Base-by-base conservation (phyloP, 768 basidiomycete species). In the Trametes cingulata region DNA sequence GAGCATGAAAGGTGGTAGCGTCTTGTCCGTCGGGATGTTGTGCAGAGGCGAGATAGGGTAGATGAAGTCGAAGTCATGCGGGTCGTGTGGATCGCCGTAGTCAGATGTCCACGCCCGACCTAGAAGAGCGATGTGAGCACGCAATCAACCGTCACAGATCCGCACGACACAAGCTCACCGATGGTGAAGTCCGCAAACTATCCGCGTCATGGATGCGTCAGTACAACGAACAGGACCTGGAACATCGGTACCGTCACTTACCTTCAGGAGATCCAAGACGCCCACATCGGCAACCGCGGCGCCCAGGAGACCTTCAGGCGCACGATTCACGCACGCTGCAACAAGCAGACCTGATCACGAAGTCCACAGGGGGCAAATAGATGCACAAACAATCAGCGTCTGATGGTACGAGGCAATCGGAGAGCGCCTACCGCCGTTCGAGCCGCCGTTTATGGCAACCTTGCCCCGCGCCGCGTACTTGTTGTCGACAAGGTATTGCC, bases 41-140 rank as follows among this genome's bases (percentile, higher is more conserved):
- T 94, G 91, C 27, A 94, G 67, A 0, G 92, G 91, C 10, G 91
- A 93, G 59, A 90, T 81, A 1, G 85, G 87, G 69, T 84, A 79
- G 64, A 93, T 90, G 75, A 90, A 93, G 75, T 94, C 92, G 67
- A 94, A 94, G 64, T 91, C 90, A 13, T 85, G 76, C 3, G 91
- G 79, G 58, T 86, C 78, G 66, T 89, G 84, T 2, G 91, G 87
- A 68, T 89, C 75, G 17, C 91, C 91, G 58, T 87, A 93, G 72
- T 93, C 92, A 24, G 85, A 81, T 2, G 80, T 84, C 92, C 92
- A 94, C 6, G 87, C 85, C 61, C 81, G 80, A 48, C 88, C 87
- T 87, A 64, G 15, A 45, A 9, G 46, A 47, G 25, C 4, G 29
- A 5, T 33, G 6, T 33, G 29, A 33, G 29, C 6, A 33, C 29